Base-by-base conservation (phyloP, 192 early-diverging fungal species). In the Chytriomyces hyalinus region DNA sequence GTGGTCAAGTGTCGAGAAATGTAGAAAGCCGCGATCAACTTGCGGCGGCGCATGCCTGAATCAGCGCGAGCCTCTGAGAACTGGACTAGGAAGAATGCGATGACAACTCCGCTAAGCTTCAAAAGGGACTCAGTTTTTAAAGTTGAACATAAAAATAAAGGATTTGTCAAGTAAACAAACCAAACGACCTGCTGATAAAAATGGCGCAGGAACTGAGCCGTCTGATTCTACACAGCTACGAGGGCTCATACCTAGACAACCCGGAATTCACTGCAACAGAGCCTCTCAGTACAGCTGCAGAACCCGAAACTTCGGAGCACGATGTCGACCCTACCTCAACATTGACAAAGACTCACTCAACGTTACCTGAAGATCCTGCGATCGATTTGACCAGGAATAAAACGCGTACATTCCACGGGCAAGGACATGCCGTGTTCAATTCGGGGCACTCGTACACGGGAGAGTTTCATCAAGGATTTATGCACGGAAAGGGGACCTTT, bases 181-280 rank as follows among this genome's bases (percentile, higher is more conserved):
- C 36, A 36, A 36, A 36, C 36, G 36, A 36, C 36, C n/a, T 3
- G 6, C 50, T 5, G 49, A 73, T 13, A 45, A 43, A 68, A 89
- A 90, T 13, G 88, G 88, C 65, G 79, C 85, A 9, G 89, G 74
- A 28, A 89, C 88, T 7, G 26, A 93, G 83, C 72, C 84, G 86
- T 61, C 83, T 78, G 59, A 93, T 90, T 57, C 85, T 88, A 24
- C 89, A 84, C 60, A 53, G 50, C 51, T 71, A 71, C 26, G 86
- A 80, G n/a, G 90, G 78, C 36, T 91, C 84, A 62, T 90, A 88
- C 22, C 85, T 84, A 5, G 53, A 57, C 53, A 36, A 36, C 36
- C 36, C 36, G 2, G 36, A 36, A 36, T 36, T 36, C 36, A 36
- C 36, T 36, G 36, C 3, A 36, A 57, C 53, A 57, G 53, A 57